Percentiles rank a stretch among this genome's conserved stretches.
These are phyloP conservation scores for Candida sakaeoensis DNA, from an alignment of 805 yeast genomes.

Conservation along the genomic window DNA sequence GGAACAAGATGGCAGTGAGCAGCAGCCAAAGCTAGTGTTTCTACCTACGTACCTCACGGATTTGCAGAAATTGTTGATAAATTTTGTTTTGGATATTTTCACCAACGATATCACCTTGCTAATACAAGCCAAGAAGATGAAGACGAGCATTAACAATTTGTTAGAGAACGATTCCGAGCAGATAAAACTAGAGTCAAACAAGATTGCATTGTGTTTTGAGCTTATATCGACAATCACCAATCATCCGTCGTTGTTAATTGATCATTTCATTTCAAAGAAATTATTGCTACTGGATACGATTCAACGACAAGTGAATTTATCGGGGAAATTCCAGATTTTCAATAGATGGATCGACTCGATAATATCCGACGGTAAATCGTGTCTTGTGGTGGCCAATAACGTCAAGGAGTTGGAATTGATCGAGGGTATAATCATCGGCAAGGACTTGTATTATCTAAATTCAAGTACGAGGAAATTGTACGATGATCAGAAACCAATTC, in stretches of 20 bases:
- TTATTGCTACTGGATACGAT: constrained; percentile 63
- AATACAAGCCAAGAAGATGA: constrained; percentile 17
- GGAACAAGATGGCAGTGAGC: background rate
- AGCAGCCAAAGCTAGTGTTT: constrained; percentile 20
- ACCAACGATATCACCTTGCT: constrained; percentile 22
- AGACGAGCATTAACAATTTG: constrained; percentile 36
- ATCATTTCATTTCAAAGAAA: constrained; percentile 73
- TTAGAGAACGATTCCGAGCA: constrained; percentile 20
- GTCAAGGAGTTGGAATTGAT: constrained; percentile 72
- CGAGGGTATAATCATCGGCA: constrained; percentile 77
- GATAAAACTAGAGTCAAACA: constrained; percentile 17
- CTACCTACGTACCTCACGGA: constrained; percentile 33
- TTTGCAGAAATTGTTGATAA: constrained; percentile 33
- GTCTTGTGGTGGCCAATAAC: constrained; percentile 52
- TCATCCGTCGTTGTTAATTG: constrained; percentile 71
- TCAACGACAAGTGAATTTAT: constrained; percentile 46
- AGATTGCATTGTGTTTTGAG: constrained; percentile 40
- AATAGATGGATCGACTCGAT: constrained; percentile 44
- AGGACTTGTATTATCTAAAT: constrained; percentile 59
- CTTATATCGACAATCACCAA: constrained; percentile 50
- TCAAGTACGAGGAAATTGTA: constrained; percentile 62
- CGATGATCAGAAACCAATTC: constrained; percentile 27
- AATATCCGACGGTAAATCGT: constrained; percentile 20
- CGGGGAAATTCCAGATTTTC: constrained; percentile 58
- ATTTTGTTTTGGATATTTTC: constrained; percentile 29